Evolutionary conservation across 75 land plant genomes (phyloP).

Genomic region (Pinus taeda): DNA sequence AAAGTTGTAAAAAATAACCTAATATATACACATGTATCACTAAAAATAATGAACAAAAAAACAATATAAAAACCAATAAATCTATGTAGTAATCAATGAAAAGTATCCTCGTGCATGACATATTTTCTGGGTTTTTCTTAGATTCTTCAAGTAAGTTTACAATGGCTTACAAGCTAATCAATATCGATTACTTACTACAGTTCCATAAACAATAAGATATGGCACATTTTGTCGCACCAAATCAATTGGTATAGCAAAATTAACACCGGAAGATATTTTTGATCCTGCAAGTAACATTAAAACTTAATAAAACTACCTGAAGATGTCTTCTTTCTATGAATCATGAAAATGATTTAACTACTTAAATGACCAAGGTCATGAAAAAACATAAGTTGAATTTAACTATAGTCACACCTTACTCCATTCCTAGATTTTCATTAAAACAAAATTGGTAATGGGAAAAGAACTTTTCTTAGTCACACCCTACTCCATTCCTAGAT

Average conservation of each 20-base stretch:
- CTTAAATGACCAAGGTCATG: not conserved
- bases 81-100: too few relatives aligned
- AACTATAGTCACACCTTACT: not conserved
- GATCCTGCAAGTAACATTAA: constrained; percentile 52
- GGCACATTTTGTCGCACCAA: constrained; percentile 59
- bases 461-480: too few relatives aligned
- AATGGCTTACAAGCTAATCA: constrained; percentile 12
- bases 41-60: too few relatives aligned
- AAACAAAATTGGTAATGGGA: too few relatives aligned
- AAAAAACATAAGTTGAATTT: not conserved
- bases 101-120: too few relatives aligned
- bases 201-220: constrained; percentile 78
- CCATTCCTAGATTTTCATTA: too few relatives aligned
- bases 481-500: too few relatives aligned
- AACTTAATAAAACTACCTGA: not conserved
- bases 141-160: not conserved
- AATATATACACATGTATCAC: too few relatives aligned
- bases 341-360: not conserved
- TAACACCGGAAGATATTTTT: constrained; percentile 87
- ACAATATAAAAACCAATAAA: too few relatives aligned
- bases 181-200: constrained; percentile 36
- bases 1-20: too few relatives aligned
- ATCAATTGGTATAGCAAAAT: constrained; percentile 92
- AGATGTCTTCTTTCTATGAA: not conserved
- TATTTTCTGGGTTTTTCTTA: too few relatives aligned